Conservation (phyloP, 768 basidiomycete species). For the Hericium rajendrae region DNA sequence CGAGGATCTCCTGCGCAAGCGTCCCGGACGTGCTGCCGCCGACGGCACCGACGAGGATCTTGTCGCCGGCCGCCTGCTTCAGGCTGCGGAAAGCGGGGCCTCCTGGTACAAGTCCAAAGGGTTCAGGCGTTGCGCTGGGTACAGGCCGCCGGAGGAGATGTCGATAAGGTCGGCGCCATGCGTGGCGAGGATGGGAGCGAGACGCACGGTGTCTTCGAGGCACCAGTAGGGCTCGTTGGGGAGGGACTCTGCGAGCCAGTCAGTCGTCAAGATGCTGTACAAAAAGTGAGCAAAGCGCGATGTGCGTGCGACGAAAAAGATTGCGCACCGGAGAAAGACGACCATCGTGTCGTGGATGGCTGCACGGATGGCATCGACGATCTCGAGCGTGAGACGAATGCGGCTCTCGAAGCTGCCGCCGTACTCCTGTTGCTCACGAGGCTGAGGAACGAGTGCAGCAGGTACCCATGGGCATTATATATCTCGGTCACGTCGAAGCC, state of each 20-base stretch:
- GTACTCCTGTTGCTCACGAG: conserved; percentile 33
- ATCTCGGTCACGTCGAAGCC: conserved; percentile 18
- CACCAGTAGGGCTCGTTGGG: conserved; percentile 60
- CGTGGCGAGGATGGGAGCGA: conserved; percentile 49
- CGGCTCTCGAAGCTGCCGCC: conserved; percentile 42
- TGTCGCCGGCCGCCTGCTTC: conserved; percentile 36
- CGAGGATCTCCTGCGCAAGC: conserved; percentile 49
- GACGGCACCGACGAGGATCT: conserved; percentile 38
- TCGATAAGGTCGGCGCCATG: conserved; percentile 72
- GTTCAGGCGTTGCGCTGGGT: conserved; percentile 24
- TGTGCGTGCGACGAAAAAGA: conserved; percentile 1
- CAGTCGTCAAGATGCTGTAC: conserved; percentile 57
- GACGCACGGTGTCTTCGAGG: conserved; percentile 52
- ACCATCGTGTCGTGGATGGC: conserved; percentile 54
- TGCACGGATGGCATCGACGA: conserved; percentile 53
- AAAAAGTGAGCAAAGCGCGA: not conserved
- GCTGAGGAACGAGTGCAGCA: conserved; percentile 27
- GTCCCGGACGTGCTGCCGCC: conserved; percentile 52
- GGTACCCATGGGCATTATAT: conserved; percentile 19
- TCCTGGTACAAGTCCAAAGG: conserved; percentile 37
- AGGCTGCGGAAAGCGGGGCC: conserved; percentile 43
- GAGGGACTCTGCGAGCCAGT: conserved; percentile 55
- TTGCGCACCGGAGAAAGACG: conserved; percentile 55
- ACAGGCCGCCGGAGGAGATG: conserved; percentile 56
- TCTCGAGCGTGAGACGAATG: conserved; percentile 49